These are phyloP conservation scores for Tylopilus balloui DNA, from an alignment of 768 basidiomycete species.

Conservation along the genomic window DNA sequence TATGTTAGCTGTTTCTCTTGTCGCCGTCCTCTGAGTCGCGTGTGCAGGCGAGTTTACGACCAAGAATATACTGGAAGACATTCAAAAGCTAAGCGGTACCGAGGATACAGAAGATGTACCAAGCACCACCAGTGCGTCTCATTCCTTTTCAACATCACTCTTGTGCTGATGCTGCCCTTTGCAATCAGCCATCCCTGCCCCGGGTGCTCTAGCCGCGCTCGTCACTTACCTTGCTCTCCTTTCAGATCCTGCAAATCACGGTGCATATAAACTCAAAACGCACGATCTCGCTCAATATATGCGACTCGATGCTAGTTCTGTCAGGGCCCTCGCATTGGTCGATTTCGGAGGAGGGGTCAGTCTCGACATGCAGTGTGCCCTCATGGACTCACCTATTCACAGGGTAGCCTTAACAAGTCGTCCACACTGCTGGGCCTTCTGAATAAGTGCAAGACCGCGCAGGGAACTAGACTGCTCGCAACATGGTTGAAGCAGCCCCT, in stretches of 20 bases:
- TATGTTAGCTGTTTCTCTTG: conserved; percentile 32
- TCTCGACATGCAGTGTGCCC: background rate
- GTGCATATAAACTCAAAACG: conserved; percentile 72
- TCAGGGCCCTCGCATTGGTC: conserved; percentile 82
- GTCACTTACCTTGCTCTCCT: conserved; percentile 79
- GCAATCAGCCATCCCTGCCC: conserved; percentile 63
- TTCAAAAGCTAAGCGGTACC: conserved; percentile 42
- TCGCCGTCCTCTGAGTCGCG: background rate
- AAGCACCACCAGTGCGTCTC: conserved; percentile 9
- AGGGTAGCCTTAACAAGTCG: conserved; percentile 68
- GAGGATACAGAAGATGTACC: conserved; percentile 23
- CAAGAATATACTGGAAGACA: conserved; percentile 76
- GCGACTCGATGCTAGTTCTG: conserved; percentile 92
- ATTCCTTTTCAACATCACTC: background rate
- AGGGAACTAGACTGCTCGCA: conserved; percentile 82
- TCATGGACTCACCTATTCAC: background rate
- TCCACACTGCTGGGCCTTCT: conserved; percentile 85
- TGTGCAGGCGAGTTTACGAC: conserved; percentile 74
- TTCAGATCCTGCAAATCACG: conserved; percentile 72
- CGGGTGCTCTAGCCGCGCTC: conserved; percentile 77
- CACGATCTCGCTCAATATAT: conserved; percentile 95
- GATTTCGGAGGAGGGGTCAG: conserved; percentile 52
- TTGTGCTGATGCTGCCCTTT: background rate
- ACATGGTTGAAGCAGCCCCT: conserved; percentile 96
- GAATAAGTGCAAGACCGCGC: conserved; percentile 95